Conservation (phyloP, 495 filamentous ascomycete genomes). For the Podospora pseudoanserina region DNA sequence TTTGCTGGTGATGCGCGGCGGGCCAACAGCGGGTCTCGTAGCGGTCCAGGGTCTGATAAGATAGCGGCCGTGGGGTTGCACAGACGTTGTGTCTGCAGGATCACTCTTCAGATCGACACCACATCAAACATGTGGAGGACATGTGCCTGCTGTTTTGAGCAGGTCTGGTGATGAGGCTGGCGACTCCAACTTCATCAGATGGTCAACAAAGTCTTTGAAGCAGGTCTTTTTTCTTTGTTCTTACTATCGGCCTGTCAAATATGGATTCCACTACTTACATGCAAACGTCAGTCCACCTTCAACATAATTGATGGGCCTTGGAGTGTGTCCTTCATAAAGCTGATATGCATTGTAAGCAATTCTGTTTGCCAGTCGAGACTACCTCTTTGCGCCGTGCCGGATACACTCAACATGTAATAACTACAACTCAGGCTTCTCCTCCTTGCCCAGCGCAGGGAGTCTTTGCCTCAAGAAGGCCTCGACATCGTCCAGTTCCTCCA, state of each 20-base stretch:
- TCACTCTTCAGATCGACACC: not conserved
- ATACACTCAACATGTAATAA: not conserved
- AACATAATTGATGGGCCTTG: not conserved
- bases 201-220: not conserved
- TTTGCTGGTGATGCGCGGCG: slow-evolving; percentile 13
- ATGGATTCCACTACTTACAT: not conserved
- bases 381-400: not conserved
- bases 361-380: not conserved
- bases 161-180: not conserved
- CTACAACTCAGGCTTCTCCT: slow-evolving; percentile 44
- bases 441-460: slow-evolving; percentile 49
- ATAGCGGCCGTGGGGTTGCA: slow-evolving; percentile 2
- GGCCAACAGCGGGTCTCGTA: slow-evolving; percentile 12
- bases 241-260: not conserved
- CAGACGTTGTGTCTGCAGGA: not conserved
- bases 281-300: not conserved
- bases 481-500: slow-evolving; percentile 76
- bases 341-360: not conserved
- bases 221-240: too few relatives aligned
- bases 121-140: not conserved
- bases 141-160: not conserved
- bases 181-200: not conserved
- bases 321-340: not conserved
- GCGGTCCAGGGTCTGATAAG: slow-evolving; percentile 14
- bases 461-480: slow-evolving; percentile 67